Evolutionary conservation across 305 asterid genomes (phyloP).

Genomic region (Fraxinus baroniana): DNA sequence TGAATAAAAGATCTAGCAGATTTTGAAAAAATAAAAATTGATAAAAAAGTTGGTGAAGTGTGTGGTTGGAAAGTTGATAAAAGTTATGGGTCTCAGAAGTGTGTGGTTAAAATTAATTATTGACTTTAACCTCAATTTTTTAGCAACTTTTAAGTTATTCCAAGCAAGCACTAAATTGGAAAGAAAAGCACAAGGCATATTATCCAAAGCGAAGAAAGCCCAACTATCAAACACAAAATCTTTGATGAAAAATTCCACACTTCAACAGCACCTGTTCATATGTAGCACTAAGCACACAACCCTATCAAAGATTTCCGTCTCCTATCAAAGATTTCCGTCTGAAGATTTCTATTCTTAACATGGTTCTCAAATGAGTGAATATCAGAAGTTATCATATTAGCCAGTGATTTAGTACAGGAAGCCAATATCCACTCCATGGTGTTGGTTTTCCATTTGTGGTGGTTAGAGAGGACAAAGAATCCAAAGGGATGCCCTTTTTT

Average conservation of each 20-base stretch:
- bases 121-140: neutral
- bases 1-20: neutral
- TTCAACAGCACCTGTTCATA: conserved; percentile 15
- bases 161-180: neutral
- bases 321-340: neutral
- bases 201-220: neutral
- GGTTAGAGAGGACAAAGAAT: conserved; percentile 3
- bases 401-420: neutral
- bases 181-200: neutral
- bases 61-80: neutral
- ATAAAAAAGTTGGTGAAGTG: neutral
- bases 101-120: neutral
- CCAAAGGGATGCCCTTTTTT: neutral
- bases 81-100: neutral
- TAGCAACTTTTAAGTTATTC: neutral
- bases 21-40: neutral
- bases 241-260: neutral
- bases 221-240: conserved; percentile 12
- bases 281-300: neutral
- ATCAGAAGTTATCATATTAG: neutral
- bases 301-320: neutral
- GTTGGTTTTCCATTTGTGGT: neutral
- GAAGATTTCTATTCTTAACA: neutral
- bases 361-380: neutral
- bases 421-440: neutral